Evolutionary conservation across 208 protist genomes (phyloP), one percentile per base, ranked within the genome.

Genomic region (Novymonas esmeraldas): DNA sequence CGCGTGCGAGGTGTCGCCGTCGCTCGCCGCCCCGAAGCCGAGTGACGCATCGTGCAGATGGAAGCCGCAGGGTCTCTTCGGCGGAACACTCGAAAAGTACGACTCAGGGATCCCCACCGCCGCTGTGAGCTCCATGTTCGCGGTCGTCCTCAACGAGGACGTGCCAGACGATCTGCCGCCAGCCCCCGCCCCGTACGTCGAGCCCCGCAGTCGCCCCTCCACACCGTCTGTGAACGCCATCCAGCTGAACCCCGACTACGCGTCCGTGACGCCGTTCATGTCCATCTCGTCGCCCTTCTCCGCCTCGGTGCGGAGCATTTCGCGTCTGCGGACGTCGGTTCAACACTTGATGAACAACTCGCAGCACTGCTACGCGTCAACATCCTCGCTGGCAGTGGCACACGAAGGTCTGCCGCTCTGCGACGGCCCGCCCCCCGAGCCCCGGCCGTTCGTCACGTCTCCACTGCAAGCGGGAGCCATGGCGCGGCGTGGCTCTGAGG

Each of bases 211-310:
- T 3, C 58, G 38, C 44, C 22, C 48, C 36, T 63, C 55, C 45
- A 70, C 57, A 0, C 31, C 64, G 33, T 52, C 45, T 20, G 64
- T 73, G 24, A 44, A 68, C 28, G 41, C 65, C 13, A 81, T 81
- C 52, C 60, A 77, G 9, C 59, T 81, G 9, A 54, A 73, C 41
- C 44, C 44, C 31, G 64, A 69, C 26, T 74, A 39, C 22, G 42
- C 22, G 9, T 38, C 45, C 20, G 29, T 33, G 29, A 58, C 70
- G 10, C 68, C 76, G 2, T 74, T 77, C 24, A 77, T 81, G 70
- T 81, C 76, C 13, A 64, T 81, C 48, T 74, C 76, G 29, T 72
- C 66, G 6, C 51, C 33, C n/a, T 48, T 52, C 28, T 28, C 54
- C n/a, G 5, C 59, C 13, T 69, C 56, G 11, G 44, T 28, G 41